Evolutionary conservation across 345 rosid species (phyloP), one percentile per base, ranked within the genome.

Genomic region (Populus nigra): DNA sequence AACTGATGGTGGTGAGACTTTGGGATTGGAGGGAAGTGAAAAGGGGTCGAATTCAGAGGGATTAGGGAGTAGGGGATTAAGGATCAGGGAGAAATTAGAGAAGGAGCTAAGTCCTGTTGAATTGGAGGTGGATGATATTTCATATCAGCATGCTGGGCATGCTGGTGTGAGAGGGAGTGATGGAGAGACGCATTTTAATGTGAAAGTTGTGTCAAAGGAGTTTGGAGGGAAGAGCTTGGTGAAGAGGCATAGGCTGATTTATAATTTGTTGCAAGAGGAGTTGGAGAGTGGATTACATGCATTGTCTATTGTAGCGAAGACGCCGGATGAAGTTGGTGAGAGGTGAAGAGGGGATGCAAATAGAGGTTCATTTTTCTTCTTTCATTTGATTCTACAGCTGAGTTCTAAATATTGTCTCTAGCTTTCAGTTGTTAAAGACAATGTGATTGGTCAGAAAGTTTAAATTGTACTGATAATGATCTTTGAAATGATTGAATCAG

Each of bases 91-190:
- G 86, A 90, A 78, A 80, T 85, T 96, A 71, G 86, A 87, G 88
- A 88, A 80, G 65, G 94, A 90, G 87, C 90, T 93, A 1, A 86
- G 82, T 29, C 98, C 97, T 20, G 71, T 87, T 55, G 93, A 86
- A 70, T 73, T 96, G 74, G 88, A 83, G 75, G 90, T 93, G 73
- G 94, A 93, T 35, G 98, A 96, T 78, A 83, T 96, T 15, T 93
- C 99, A 22, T 89, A 93, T 84, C 98, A 91, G 87, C 99, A 96
- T 78, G 93, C 97, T 0, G 98, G 98, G 71, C 99, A 96, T 82
- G 96, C 94, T 12, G 98, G 96, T 57, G 93, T 89, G 69, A 83
- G 87, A 83, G 98, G 93, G 33, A 89, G 86, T 47, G 92, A 90
- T 77, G 91, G 88, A 11, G 99, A 96, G 84, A 91, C 97, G 0